Conservation (phyloP, 1,139 yeast species). For the Pichia sp. region DNA sequence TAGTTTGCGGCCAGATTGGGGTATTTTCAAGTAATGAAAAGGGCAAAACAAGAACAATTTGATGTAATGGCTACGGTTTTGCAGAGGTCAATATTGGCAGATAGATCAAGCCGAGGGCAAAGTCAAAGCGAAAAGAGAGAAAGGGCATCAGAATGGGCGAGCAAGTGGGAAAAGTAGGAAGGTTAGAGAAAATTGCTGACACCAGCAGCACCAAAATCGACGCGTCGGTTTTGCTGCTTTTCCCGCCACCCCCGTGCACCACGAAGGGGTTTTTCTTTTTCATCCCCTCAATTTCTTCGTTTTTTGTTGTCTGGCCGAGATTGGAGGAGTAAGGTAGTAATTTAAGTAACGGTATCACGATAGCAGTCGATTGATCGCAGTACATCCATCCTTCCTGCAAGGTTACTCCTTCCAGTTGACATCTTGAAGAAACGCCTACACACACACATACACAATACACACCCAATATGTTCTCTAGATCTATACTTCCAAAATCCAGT, state of each 20-base stretch:
- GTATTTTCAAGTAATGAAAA: neutral
- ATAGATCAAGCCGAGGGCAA: neutral
- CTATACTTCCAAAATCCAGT: conserved; percentile 6
- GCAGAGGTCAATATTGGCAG: neutral
- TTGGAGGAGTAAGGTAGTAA: neutral
- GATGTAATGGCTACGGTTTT: neutral
- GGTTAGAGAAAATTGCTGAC: no score
- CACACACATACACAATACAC: neutral
- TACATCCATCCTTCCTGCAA: no score
- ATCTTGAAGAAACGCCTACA: no score
- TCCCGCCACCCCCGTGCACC: conserved; percentile 4
- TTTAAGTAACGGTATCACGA: no score
- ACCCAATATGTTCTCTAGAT: conserved; percentile 15
- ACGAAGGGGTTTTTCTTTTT: no score
- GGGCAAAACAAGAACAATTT: neutral
- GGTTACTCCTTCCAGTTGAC: no score
- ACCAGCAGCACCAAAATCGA: neutral
- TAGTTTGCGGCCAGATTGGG: conserved; percentile 10
- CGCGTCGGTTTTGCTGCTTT: conserved; percentile 1
- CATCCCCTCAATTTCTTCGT: neutral
- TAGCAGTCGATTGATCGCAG: no score
- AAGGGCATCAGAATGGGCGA: neutral
- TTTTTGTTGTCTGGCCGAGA: neutral
- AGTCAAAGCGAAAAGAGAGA: neutral
- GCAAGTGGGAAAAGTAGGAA: neutral